Evolutionary conservation across 768 basidiomycete genomes (phyloP).

Genomic region (Leccinum obscurum): DNA sequence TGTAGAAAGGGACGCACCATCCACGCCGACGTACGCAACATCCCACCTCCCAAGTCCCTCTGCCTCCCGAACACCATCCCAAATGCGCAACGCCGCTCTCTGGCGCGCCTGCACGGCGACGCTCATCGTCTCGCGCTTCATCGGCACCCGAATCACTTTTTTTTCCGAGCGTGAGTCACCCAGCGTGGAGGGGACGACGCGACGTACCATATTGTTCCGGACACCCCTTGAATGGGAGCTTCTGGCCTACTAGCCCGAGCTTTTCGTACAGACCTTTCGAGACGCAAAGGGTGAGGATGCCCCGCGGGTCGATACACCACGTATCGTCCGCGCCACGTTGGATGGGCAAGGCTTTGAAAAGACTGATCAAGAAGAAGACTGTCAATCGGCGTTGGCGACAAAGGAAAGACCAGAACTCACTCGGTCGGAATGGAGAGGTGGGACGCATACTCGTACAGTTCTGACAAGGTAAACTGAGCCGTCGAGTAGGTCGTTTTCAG

Average conservation of each 20-base stretch:
- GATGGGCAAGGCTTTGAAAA: slow-evolving; percentile 37
- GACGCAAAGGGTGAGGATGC: slow-evolving; percentile 56
- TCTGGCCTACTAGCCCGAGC: slow-evolving; percentile 59
- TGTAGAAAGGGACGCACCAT: slow-evolving; percentile 29
- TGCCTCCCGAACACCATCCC: slow-evolving; percentile 48
- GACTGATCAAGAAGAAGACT: slow-evolving; percentile 27
- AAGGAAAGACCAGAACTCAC: slow-evolving; percentile 8
- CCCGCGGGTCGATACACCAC: slow-evolving; percentile 71
- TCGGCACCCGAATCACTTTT: slow-evolving; percentile 49
- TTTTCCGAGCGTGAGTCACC: neutral
- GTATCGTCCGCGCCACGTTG: slow-evolving; percentile 45
- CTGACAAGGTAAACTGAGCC: slow-evolving; percentile 43
- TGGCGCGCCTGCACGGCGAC: slow-evolving; percentile 39
- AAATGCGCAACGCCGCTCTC: slow-evolving; percentile 42
- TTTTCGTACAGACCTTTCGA: slow-evolving; percentile 58
- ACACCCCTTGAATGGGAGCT: slow-evolving; percentile 52
- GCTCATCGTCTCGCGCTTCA: slow-evolving; percentile 42
- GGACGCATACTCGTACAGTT: slow-evolving; percentile 43
- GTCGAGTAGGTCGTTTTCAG: slow-evolving; percentile 47
- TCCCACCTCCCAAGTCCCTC: slow-evolving; percentile 43
- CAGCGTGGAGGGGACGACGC: neutral
- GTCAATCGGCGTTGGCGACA: neutral
- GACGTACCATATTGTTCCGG: slow-evolving; percentile 50
- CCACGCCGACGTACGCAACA: slow-evolving; percentile 37
- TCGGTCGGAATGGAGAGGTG: slow-evolving; percentile 15